Percentiles rank a stretch among this genome's conserved stretches.
Evolutionary conservation across 176 grass and related monocot species (phyloP).

Genomic region (Luzula sylvatica): DNA sequence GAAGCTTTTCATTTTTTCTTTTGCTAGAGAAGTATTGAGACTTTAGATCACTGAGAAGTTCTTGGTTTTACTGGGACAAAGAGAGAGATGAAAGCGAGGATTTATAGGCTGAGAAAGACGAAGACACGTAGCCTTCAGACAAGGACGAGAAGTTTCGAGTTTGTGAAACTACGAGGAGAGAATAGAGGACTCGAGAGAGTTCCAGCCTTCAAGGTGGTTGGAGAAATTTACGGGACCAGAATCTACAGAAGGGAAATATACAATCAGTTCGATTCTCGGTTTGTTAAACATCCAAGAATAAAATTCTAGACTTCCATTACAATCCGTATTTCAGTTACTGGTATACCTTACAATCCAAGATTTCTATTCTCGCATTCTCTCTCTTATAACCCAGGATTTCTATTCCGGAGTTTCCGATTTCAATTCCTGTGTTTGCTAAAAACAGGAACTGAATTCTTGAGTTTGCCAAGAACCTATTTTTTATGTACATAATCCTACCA

Average conservation of each 20-base stretch:
- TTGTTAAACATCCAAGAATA: too few relatives aligned
- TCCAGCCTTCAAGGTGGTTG: constrained; percentile 5
- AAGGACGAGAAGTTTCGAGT: constrained; percentile 24
- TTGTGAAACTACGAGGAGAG: neutral
- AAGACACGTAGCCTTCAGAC: constrained; percentile 10
- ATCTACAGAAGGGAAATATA: too few relatives aligned
- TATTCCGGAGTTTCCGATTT: neutral
- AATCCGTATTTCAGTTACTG: too few relatives aligned
- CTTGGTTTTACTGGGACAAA: neutral
- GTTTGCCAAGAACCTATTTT: too few relatives aligned
- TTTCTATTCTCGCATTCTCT: too few relatives aligned
- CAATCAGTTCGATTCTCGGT: too few relatives aligned
- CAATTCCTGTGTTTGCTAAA: neutral
- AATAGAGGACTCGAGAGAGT: constrained; percentile 2
- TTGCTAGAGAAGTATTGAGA: neutral
- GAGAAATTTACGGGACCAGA: neutral
- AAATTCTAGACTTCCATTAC: too few relatives aligned
- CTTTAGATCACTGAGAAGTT: neutral
- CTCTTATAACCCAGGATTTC: too few relatives aligned
- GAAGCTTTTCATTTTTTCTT: neutral
- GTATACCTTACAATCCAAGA: too few relatives aligned
- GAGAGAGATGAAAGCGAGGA: neutral
- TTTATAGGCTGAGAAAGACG: neutral
- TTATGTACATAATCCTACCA: too few relatives aligned
- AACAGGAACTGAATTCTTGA: neutral